Evolutionary conservation across 2,329 filamentous ascomycete species (phyloP).

Genomic region (Trichophyton rubrum): DNA sequence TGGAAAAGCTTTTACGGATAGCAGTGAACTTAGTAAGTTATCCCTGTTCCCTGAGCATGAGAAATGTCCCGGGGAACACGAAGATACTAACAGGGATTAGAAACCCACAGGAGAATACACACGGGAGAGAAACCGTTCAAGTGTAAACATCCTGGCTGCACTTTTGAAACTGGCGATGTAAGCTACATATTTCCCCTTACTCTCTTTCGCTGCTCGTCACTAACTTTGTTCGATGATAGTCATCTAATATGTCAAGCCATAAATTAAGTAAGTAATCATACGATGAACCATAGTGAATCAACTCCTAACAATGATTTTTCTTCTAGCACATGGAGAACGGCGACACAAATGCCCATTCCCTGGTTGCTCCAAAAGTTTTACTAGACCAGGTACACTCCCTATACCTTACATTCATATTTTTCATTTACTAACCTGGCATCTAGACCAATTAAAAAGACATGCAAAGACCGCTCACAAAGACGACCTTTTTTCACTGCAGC

Average conservation of each 20-base stretch:
- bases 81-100: constrained; percentile 20
- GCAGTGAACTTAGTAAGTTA: constrained; percentile 31
- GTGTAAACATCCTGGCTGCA: constrained; percentile 32
- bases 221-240: constrained; percentile 17
- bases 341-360: constrained; percentile 30
- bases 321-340: constrained; percentile 29
- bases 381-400: constrained; percentile 27
- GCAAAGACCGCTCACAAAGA: constrained; percentile 27
- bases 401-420: neutral
- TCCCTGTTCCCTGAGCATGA: neutral
- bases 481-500: constrained; percentile 7
- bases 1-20: constrained; percentile 33
- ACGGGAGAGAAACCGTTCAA: constrained; percentile 34
- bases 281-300: neutral
- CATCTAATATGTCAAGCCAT: constrained; percentile 36
- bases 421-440: neutral
- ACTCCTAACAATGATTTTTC: constrained; percentile 9
- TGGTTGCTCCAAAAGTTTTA: constrained; percentile 33
- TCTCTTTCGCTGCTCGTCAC: neutral
- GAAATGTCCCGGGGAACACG: neutral
- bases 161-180: constrained; percentile 34
- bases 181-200: constrained; percentile 11
- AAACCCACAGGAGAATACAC: constrained; percentile 33
- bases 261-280: constrained; percentile 25
- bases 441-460: constrained; percentile 33